These are phyloP conservation scores for Trypanosoma congolense DNA, from an alignment of 208 protist genomes.

Conservation along the genomic window DNA sequence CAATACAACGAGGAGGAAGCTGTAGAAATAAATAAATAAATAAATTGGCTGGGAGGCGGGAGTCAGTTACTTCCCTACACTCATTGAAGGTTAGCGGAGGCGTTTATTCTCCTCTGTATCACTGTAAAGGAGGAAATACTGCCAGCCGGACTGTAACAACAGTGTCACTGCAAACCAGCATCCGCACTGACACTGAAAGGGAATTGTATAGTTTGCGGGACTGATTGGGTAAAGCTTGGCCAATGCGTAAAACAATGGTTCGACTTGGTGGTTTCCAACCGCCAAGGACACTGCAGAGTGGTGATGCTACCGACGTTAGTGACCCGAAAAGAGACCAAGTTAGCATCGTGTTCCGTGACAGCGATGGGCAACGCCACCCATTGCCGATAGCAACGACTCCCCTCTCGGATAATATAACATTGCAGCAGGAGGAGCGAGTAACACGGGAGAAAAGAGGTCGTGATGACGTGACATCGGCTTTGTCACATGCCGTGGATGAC, in stretches of 20 bases:
- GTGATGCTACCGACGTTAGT: not conserved
- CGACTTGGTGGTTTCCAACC: constrained; percentile 40
- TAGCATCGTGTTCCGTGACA: not conserved
- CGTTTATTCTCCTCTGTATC: too few relatives aligned
- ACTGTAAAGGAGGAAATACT: too few relatives aligned
- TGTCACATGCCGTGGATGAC: too few relatives aligned
- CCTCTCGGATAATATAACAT: not conserved
- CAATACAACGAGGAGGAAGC: too few relatives aligned
- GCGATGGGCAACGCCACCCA: not conserved
- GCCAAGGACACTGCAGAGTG: constrained; percentile 25
- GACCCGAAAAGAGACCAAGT: not conserved
- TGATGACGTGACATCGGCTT: not conserved
- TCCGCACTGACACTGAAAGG: too few relatives aligned
- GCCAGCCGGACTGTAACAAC: too few relatives aligned
- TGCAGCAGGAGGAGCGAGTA: too few relatives aligned
- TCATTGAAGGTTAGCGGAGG: too few relatives aligned
- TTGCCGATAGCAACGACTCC: not conserved
- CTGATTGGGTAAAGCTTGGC: not conserved
- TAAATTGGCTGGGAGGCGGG: too few relatives aligned
- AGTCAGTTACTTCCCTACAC: too few relatives aligned
- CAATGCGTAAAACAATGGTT: constrained; percentile 47
- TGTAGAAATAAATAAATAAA: too few relatives aligned
- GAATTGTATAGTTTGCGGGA: not conserved
- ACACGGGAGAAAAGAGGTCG: not conserved
- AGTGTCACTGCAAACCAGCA: too few relatives aligned